A percentile compares a stretch with the other conserved stretches of the same genome.
These are phyloP conservation scores for Coprinopsis cinerea DNA, from an alignment of 768 basidiomycete genomes.

Conservation along the genomic window DNA sequence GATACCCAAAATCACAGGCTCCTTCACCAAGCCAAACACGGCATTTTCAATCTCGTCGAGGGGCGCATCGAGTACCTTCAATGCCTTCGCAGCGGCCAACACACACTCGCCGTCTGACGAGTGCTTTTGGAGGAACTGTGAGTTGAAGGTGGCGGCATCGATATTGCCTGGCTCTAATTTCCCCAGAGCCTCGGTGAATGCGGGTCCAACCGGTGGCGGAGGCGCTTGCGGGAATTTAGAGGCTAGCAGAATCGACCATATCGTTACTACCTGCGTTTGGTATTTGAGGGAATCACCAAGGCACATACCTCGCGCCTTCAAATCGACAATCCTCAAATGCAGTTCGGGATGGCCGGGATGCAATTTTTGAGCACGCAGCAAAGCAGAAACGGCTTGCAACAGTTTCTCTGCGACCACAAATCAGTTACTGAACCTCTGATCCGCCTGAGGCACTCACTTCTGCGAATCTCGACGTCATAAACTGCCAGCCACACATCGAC, in stretches of 20 bases:
- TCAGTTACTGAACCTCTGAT: not conserved
- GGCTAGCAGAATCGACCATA: constrained; percentile 26
- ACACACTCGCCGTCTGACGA: constrained; percentile 44
- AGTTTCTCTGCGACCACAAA: constrained; percentile 55
- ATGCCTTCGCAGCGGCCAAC: constrained; percentile 59
- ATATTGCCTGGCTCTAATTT: constrained; percentile 50
- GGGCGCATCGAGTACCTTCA: constrained; percentile 39
- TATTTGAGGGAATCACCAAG: not conserved
- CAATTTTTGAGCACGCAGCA: constrained; percentile 50
- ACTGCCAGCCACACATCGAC: constrained; percentile 67
- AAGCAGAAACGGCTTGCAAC: constrained; percentile 68
- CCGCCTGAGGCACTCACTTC: constrained; percentile 48
- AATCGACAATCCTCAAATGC: constrained; percentile 64
- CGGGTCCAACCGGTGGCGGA: constrained; percentile 40
- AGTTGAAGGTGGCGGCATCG: constrained; percentile 63
- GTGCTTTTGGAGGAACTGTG: constrained; percentile 67
- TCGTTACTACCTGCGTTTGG: constrained; percentile 1
- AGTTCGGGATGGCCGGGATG: constrained; percentile 57
- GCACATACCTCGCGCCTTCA: constrained; percentile 47
- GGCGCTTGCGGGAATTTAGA: constrained; percentile 36
- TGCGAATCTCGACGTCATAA: constrained; percentile 79
- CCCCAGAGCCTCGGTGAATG: constrained; percentile 42
- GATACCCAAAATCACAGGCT: constrained; percentile 38
- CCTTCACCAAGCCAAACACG: constrained; percentile 42
- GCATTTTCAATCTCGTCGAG: constrained; percentile 55